Percentiles rank a stretch among this genome's conserved stretches.
Conservation (phyloP, 164 flowering plant species). For the Houttuynia cordata region DNA sequence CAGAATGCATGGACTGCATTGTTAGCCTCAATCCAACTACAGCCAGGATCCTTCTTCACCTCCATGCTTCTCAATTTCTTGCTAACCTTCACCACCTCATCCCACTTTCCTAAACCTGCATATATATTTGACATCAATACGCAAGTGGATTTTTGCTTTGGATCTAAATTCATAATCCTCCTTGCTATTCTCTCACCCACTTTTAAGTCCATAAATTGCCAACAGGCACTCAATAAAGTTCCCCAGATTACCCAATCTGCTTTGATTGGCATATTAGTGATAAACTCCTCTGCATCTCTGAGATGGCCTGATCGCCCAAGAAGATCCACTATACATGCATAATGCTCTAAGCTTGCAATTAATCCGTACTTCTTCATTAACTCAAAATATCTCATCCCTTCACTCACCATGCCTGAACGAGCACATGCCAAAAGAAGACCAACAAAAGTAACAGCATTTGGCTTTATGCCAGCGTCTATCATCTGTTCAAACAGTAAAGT, state of each 20-base stretch:
- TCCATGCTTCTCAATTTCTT: slow-evolving; percentile 28
- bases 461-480: slow-evolving; percentile 30
- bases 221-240: slow-evolving; percentile 57
- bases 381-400: slow-evolving; percentile 40
- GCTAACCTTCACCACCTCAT: slow-evolving; percentile 33
- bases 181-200: slow-evolving; percentile 51
- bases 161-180: slow-evolving; percentile 32
- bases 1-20: slow-evolving; percentile 35
- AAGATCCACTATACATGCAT: slow-evolving; percentile 61
- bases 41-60: slow-evolving; percentile 59
- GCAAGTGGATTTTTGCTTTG: slow-evolving; percentile 28
- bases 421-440: slow-evolving; percentile 57
- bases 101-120: slow-evolving; percentile 52
- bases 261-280: slow-evolving; percentile 43
- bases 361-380: slow-evolving; percentile 42
- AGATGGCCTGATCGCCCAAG: slow-evolving; percentile 62
- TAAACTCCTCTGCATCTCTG: slow-evolving; percentile 48
- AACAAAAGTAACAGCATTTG: slow-evolving; percentile 62
- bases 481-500: slow-evolving; percentile 37
- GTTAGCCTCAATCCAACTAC: slow-evolving; percentile 60
- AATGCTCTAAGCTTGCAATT: slow-evolving; percentile 54
- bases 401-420: slow-evolving; percentile 36
- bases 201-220: slow-evolving; percentile 53
- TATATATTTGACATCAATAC: slow-evolving; percentile 60
- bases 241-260: slow-evolving; percentile 50